Evolutionary conservation across 495 filamentous ascomycete species (phyloP), one percentile per base, ranked within the genome.

Genomic region (Penicillium egyptiacum): DNA sequence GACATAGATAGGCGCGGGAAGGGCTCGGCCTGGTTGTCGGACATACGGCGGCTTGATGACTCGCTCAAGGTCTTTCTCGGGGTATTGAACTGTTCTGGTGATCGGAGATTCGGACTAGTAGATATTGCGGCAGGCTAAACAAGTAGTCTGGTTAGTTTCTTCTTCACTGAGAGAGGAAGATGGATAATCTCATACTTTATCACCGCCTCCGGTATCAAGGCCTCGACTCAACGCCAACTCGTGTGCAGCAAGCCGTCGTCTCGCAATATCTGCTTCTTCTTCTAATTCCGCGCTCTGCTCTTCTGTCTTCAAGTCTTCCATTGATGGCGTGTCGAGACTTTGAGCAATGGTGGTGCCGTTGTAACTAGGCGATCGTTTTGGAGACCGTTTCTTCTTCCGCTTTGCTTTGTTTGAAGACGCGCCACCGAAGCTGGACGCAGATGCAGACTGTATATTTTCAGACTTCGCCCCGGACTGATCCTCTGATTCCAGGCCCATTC

Each of bases 251-350:
- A 83, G 70, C 45, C 92, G 80, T 67, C 85, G 89, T 51, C 80
- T 79, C 67, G 86, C 80, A 43, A 96, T 75, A 46, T 86, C 81
- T 22, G 78, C 77, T 58, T 92, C 86, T 64, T 97, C 91, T 68
- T 91, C 80, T 37, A 73, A 67, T 57, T 80, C 82, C 0, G 85
- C 73, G 22, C 75, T 80, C 41, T 89, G 83, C 59, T 98, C 92
- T 69, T 97, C 91, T 45, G 80, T 77, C 61, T 88, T 85, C 23
- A 96, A 64, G 60, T 94, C 88, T 12, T 80, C 81, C 23, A 96
- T 76, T 3, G 89, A 88, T 4, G 84, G 80, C 0, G 62, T 56
- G 1, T 71, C 65, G 17, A 64, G 42, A 23, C 67, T 64, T 7
- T 68, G 68, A 28, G 63, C 46, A 42, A 70, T 20, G 5, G 70